Percentiles rank a stretch among this genome's conserved stretches.
phyloP scores from a whole-genome alignment of 1,284 basidiomycete species.

The Agaricales sp. region DNA sequence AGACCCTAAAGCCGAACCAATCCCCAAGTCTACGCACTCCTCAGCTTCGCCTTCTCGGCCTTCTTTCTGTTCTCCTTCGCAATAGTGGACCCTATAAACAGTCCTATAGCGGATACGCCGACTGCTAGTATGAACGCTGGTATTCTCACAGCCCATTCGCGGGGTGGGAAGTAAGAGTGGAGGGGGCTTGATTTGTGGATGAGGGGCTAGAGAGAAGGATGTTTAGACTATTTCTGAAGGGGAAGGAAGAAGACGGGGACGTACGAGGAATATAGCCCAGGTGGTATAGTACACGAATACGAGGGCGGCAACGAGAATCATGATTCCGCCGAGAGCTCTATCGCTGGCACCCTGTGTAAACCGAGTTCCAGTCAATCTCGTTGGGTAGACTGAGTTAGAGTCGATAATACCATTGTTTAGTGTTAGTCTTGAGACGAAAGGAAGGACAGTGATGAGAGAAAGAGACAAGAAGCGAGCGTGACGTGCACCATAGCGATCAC shows the following conservation, averaged over 20 bases:
- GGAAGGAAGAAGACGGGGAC: conserved; percentile 16
- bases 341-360: conserved; percentile 62
- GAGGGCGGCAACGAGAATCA: conserved; percentile 69
- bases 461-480: background rate
- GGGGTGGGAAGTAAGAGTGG: conserved; percentile 71
- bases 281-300: conserved; percentile 86
- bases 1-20: too few species aligned
- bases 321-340: conserved; percentile 67
- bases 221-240: conserved; percentile 3
- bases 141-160: conserved; percentile 86
- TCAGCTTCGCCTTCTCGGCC: conserved; percentile 43
- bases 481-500: background rate
- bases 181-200: conserved; percentile 65
- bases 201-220: conserved; percentile 56
- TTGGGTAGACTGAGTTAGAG: background rate
- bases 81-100: conserved; percentile 71
- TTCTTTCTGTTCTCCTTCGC: conserved; percentile 64
- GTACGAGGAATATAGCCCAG: conserved; percentile 82
- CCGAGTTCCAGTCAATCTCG: background rate
- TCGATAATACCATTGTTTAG: background rate
- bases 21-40: conserved; percentile 48
- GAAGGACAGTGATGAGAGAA: background rate
- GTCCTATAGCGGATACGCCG: conserved; percentile 68
- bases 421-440: background rate
- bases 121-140: conserved; percentile 77